Conservation (phyloP, 2,329 filamentous ascomycete genomes). For the Colletotrichum shisoi region DNA sequence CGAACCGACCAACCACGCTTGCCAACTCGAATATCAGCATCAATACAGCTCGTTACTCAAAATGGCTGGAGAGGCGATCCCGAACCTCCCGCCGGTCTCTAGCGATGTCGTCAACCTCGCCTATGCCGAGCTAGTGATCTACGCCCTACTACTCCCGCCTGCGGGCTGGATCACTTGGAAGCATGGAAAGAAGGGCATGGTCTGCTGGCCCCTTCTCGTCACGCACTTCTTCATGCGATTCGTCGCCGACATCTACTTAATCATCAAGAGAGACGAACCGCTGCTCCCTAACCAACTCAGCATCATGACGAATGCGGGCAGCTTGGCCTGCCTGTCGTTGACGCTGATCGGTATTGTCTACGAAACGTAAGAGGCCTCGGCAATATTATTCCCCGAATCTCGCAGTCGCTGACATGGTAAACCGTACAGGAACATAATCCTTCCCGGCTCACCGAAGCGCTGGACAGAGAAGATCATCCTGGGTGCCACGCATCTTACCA, state of each 20-base stretch:
- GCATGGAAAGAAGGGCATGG: slow-evolving; percentile 45
- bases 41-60: neutral
- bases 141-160: slow-evolving; percentile 39
- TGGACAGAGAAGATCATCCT: slow-evolving; percentile 42
- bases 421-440: slow-evolving; percentile 39
- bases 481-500: slow-evolving; percentile 42
- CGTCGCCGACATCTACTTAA: slow-evolving; percentile 42
- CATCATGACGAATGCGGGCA: slow-evolving; percentile 45
- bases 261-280: slow-evolving; percentile 41
- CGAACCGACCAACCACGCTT: neutral
- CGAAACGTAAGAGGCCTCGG: slow-evolving; percentile 41
- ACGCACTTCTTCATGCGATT: slow-evolving; percentile 43
- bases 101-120: slow-evolving; percentile 35
- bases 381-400: neutral
- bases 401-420: neutral
- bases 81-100: slow-evolving; percentile 27
- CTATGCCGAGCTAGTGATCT: slow-evolving; percentile 42
- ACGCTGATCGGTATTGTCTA: slow-evolving; percentile 44
- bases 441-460: slow-evolving; percentile 37
- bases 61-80: slow-evolving; percentile 14
- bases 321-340: slow-evolving; percentile 43
- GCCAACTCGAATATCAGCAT: too few relatives aligned
- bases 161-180: slow-evolving; percentile 43
- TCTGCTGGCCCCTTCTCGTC: slow-evolving; percentile 46
- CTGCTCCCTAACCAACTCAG: slow-evolving; percentile 41